These are phyloP conservation scores for Pyronema omphalodes DNA, from an alignment of 495 filamentous ascomycete genomes.

Conservation along the genomic window DNA sequence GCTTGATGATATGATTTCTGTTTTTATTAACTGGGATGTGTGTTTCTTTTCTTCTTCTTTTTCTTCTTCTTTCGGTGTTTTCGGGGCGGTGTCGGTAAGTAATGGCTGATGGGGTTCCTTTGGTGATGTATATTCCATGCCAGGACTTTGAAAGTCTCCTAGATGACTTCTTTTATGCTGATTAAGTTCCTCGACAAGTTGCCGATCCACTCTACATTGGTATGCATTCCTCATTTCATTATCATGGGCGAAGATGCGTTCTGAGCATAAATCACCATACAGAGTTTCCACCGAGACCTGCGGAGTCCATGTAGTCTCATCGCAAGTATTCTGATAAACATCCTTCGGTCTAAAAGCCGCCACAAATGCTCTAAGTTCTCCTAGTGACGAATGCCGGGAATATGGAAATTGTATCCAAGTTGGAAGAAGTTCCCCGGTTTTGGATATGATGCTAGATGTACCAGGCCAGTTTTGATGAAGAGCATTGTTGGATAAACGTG, in stretches of 20 bases:
- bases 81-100: not conserved
- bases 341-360: slow-evolving; percentile 51
- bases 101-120: too few relatives aligned
- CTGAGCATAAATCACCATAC: slow-evolving; percentile 54
- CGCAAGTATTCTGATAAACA: slow-evolving; percentile 68
- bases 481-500: not conserved
- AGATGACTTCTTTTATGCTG: not conserved
- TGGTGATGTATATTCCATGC: too few relatives aligned
- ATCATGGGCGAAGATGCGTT: slow-evolving; percentile 46
- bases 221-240: slow-evolving; percentile 31
- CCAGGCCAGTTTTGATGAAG: slow-evolving; percentile 1
- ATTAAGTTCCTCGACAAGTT: not conserved
- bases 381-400: slow-evolving; percentile 75
- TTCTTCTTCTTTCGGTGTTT: not conserved
- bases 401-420: slow-evolving; percentile 52
- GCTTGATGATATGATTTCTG: too few relatives aligned
- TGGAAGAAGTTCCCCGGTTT: slow-evolving; percentile 22
- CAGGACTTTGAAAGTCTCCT: too few relatives aligned
- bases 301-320: slow-evolving; percentile 42
- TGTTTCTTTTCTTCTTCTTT: not conserved
- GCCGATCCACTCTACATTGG: not conserved
- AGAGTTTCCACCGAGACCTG: slow-evolving; percentile 41
- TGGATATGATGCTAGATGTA: slow-evolving; percentile 2
- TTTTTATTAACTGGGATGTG: too few relatives aligned
- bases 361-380: slow-evolving; percentile 56